Percentiles rank a stretch among this genome's conserved stretches.
These are phyloP conservation scores for Vitis hybrid DNA, from an alignment of 177 flowering plant species.

Conservation along the genomic window DNA sequence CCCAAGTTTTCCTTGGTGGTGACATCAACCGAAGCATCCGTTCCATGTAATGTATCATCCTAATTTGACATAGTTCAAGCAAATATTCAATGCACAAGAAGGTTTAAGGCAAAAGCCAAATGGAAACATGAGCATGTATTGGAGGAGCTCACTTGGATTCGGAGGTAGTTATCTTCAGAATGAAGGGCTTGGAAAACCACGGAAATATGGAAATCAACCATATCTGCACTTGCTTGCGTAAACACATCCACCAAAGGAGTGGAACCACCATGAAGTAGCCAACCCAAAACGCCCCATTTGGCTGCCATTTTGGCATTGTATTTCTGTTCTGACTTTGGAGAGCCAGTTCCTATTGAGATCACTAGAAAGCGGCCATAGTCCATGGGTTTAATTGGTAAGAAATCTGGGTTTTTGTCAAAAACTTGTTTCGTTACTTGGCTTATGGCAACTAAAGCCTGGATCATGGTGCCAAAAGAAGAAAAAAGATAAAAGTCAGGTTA, in stretches of 20 bases:
- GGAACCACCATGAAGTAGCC: constrained; percentile 29
- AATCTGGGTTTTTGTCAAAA: constrained; percentile 14
- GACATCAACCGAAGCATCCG: constrained; percentile 31
- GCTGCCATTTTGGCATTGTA: constrained; percentile 34
- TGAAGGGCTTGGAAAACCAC: constrained; percentile 38
- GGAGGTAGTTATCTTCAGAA: constrained; percentile 42
- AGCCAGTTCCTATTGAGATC: constrained; percentile 55
- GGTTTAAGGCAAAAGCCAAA: no score
- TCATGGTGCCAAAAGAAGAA: no score
- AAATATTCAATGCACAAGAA: not conserved
- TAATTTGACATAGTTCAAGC: constrained; percentile 6
- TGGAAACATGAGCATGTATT: no score
- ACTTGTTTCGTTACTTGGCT: constrained; percentile 40
- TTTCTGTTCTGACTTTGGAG: constrained; percentile 24
- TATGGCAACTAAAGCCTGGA: constrained; percentile 47
- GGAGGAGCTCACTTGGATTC: constrained; percentile 44
- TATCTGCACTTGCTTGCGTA: constrained; percentile 41
- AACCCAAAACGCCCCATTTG: constrained; percentile 48
- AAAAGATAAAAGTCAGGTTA: no score
- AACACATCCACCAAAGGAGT: constrained; percentile 46
- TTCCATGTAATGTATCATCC: constrained; percentile 45
- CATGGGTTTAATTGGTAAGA: constrained; percentile 20
- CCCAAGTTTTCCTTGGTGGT: constrained; percentile 42
- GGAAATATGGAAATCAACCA: constrained; percentile 41
- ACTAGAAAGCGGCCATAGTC: constrained; percentile 40